phyloP scores from a whole-genome alignment of 2,329 filamentous ascomycete species.

The Venturia carpophila region DNA sequence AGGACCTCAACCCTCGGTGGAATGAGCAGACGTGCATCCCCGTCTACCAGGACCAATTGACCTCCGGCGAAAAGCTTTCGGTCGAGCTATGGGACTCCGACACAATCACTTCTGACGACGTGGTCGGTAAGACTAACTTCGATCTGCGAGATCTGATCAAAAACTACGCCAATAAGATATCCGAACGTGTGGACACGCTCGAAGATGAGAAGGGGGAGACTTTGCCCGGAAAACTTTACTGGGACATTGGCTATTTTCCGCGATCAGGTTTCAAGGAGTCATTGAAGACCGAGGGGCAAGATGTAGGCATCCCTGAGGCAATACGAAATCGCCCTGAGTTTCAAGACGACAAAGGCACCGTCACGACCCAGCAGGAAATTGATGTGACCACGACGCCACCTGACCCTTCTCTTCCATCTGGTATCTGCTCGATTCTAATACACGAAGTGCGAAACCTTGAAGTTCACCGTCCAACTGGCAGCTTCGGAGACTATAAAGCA shows the following conservation, averaged over 20 bases:
- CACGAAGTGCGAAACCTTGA: conserved; percentile 66
- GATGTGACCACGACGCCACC: conserved; percentile 63
- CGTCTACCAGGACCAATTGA: conserved; percentile 62
- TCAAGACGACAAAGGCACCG: conserved; percentile 51
- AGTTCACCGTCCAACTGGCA: conserved; percentile 51
- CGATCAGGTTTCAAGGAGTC: conserved; percentile 50
- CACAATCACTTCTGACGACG: conserved; percentile 62
- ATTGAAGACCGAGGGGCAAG: conserved; percentile 40
- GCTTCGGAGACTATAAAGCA: conserved; percentile 39
- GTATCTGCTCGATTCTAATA: conserved; percentile 61
- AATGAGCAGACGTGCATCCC: conserved; percentile 62
- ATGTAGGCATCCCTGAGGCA: conserved; percentile 46
- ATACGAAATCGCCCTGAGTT: conserved; percentile 59
- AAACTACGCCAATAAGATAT: conserved; percentile 41
- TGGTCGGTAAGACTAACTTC: conserved; percentile 65
- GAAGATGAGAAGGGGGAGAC: conserved; percentile 56
- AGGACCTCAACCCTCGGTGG: conserved; percentile 62
- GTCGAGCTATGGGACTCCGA: conserved; percentile 72
- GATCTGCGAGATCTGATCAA: conserved; percentile 59
- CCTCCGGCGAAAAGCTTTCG: conserved; percentile 61
- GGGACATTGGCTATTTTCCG: conserved; percentile 63
- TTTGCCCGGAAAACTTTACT: conserved; percentile 61
- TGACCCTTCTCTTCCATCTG: conserved; percentile 52
- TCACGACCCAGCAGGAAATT: conserved; percentile 57
- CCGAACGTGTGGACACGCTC: conserved; percentile 54